Evolutionary conservation across 202 grass and related monocot species (phyloP), one percentile per base, ranked within the genome.

Genomic region (Panicum virgatum): DNA sequence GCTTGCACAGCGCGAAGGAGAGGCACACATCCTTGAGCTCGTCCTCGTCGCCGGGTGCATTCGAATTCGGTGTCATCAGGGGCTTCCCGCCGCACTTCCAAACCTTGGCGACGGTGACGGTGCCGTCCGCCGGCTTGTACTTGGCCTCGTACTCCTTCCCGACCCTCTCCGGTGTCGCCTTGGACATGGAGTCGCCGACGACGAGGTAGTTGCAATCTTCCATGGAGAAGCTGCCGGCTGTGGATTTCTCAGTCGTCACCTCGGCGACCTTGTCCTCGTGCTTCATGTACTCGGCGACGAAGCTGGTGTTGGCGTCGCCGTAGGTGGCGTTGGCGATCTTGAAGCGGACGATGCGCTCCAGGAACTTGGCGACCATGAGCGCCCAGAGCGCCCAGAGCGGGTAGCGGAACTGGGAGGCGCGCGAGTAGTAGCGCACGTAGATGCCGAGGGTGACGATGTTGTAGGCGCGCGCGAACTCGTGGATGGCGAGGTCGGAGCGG

Each of bases 1-100:
- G 83, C 83, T 92, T 89, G 71, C 84, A 92, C 62, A 92, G 54
- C 5, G 89, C 86, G 63, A 92, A 92, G 16, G 89, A 92, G 16
- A 92, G 66, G 73, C 86, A 83, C 0, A 80, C 23, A 9, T 86
- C 90, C 60, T 75, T 89, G 22, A 86, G 66, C 26, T 32, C 39
- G 5, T 25, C 57, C 19, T 29, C 27, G 6, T 23, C 14, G 14
- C 23, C 51, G 25, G 5, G 19, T 20, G 0, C 51, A 22, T 22
- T n/a, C 2, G 20, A 22, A 10, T 9, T 22, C 20, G 51, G 29
- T 0, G 1, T 39, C n/a, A n/a, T n/a, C 22, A 58, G 46, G 8
- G 89, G 66, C 1, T 44, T 0, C 19, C 68, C 62, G 0, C 32
- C 0, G 79, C 75, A 92, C 2, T 0, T 0, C 90, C 86, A 89